phyloP scores from a whole-genome alignment of 2,329 filamentous ascomycete genomes.

The Fusarium sulawesiense region DNA sequence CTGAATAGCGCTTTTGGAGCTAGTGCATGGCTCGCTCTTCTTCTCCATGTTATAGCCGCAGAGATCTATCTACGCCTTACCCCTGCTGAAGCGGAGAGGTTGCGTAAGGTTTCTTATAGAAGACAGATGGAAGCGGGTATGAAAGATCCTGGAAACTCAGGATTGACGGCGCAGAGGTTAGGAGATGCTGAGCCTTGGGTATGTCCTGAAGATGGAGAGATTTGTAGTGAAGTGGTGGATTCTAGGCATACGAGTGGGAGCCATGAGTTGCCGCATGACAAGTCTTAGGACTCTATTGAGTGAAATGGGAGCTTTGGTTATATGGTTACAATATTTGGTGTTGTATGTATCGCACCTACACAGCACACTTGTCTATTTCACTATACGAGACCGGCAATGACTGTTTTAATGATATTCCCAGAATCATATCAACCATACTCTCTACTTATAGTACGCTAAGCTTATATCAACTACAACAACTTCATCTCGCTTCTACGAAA shows the following conservation, averaged over 20 bases:
- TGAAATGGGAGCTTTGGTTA: neutral
- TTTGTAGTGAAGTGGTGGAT: neutral
- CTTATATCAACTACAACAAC: neutral
- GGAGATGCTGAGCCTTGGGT: constrained; percentile 38
- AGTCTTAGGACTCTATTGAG: neutral
- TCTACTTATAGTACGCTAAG: too few species aligned
- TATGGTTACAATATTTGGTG: neutral
- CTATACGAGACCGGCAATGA: neutral
- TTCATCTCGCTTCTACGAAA: too few species aligned
- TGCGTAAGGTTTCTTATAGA: constrained; percentile 67
- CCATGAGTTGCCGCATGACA: neutral
- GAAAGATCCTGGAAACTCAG: constrained; percentile 60
- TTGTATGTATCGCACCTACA: neutral
- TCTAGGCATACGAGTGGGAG: neutral
- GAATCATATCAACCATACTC: too few species aligned
- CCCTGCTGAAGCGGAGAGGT: constrained; percentile 62
- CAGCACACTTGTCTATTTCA: too few species aligned
- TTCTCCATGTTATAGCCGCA: constrained; percentile 61
- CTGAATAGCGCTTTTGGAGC: constrained; percentile 63
- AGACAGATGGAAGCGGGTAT: constrained; percentile 66
- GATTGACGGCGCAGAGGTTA: constrained; percentile 52
- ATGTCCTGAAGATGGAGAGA: constrained; percentile 1
- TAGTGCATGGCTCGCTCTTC: constrained; percentile 63
- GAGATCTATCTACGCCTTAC: constrained; percentile 65
- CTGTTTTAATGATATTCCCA: neutral